These are phyloP conservation scores for Hibiscus tridactylites DNA, from an alignment of 345 rosid species.

Conservation along the genomic window DNA sequence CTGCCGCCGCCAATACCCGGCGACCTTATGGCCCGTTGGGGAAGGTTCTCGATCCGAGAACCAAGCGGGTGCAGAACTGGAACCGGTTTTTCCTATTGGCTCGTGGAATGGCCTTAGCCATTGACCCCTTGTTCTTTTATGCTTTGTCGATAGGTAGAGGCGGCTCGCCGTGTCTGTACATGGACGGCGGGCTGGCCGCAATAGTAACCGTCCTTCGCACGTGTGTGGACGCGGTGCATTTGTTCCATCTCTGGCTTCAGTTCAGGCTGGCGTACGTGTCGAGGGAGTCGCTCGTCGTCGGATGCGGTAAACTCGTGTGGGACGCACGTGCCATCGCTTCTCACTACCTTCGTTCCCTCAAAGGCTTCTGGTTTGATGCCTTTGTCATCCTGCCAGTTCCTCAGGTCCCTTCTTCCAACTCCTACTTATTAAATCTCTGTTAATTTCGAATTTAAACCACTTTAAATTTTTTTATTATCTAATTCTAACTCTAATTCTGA, in stretches of 20 bases:
- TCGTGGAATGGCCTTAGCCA: slow-evolving; percentile 46
- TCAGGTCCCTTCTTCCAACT: slow-evolving; percentile 27
- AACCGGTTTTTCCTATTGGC: slow-evolving; percentile 43
- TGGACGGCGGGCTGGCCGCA: slow-evolving; percentile 39
- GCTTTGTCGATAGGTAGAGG: slow-evolving; percentile 31
- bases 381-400: slow-evolving; percentile 59
- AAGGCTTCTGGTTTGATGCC: slow-evolving; percentile 50
- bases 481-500: too few relatives aligned
- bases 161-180: slow-evolving; percentile 41
- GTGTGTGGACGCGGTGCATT: slow-evolving; percentile 38
- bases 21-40: slow-evolving; percentile 34
- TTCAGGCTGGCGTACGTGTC: slow-evolving; percentile 61
- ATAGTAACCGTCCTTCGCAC: slow-evolving; percentile 36
- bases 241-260: slow-evolving; percentile 53
- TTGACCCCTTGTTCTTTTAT: slow-evolving; percentile 57
- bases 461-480: too few relatives aligned
- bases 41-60: slow-evolving; percentile 43
- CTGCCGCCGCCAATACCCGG: background rate
- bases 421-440: background rate
- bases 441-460: background rate
- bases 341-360: slow-evolving; percentile 42
- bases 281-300: slow-evolving; percentile 47
- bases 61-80: slow-evolving; percentile 38
- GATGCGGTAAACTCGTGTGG: slow-evolving; percentile 68
- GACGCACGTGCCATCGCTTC: slow-evolving; percentile 47